phyloP scores from a whole-genome alignment of 1,139 yeast species.

The Pneumocystis oryctolagi region DNA sequence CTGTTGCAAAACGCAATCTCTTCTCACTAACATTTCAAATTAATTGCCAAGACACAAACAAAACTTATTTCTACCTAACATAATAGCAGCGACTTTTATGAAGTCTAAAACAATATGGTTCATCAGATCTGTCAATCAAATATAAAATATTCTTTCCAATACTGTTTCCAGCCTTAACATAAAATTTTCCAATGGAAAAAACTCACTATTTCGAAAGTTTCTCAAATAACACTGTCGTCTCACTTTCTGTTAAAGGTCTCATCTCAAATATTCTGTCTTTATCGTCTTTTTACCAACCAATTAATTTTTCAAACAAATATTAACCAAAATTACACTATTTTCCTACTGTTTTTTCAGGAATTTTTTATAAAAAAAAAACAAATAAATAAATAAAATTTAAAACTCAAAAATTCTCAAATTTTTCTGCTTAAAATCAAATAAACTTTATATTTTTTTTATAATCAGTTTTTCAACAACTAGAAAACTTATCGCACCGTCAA shows the following conservation, averaged over 20 bases:
- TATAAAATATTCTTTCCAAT: slow-evolving; percentile 87
- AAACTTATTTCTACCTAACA: slow-evolving; percentile 29
- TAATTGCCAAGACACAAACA: background rate
- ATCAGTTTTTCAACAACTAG: too few species aligned
- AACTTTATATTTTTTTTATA: too few species aligned
- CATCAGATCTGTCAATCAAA: slow-evolving; percentile 73
- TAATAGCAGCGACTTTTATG: slow-evolving; percentile 95
- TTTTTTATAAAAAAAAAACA: too few species aligned
- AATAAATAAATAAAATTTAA: too few species aligned
- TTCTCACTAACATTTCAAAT: slow-evolving; percentile 34
- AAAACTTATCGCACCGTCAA: too few species aligned
- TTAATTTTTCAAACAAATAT: too few species aligned
- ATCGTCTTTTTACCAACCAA: background rate
- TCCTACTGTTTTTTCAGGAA: too few species aligned
- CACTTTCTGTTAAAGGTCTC: slow-evolving; percentile 96
- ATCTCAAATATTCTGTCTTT: slow-evolving; percentile 25
- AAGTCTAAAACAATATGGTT: slow-evolving; percentile 85
- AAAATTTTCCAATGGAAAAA: background rate
- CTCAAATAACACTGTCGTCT: slow-evolving; percentile 88
- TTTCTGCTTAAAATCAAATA: too few species aligned
- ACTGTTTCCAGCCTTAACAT: slow-evolving; percentile 6
- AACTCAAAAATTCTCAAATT: too few species aligned
- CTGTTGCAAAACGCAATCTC: slow-evolving; percentile 75
- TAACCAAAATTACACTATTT: too few species aligned
- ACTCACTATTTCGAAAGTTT: slow-evolving; percentile 67